A percentile compares a stretch with the other conserved stretches of the same genome.
phyloP scores from a whole-genome alignment of 2,329 filamentous ascomycete genomes.

The Exophiala sideris region DNA sequence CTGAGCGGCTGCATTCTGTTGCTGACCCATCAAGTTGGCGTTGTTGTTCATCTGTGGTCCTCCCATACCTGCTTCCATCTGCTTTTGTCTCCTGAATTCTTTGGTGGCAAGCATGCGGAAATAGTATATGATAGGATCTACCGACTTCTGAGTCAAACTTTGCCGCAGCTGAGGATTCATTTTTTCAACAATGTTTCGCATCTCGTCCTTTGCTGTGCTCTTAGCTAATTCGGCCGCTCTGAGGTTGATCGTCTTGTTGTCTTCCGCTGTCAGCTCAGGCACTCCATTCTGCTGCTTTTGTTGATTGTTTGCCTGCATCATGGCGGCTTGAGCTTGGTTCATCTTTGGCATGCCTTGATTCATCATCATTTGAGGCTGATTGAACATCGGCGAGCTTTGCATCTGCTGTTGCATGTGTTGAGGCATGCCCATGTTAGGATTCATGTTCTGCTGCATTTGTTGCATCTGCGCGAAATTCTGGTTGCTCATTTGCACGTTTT shows the following conservation, averaged over 20 bases:
- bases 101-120: slow-evolving; percentile 49
- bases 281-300: slow-evolving; percentile 27
- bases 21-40: slow-evolving; percentile 12
- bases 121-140: slow-evolving; percentile 51
- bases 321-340: slow-evolving; percentile 20
- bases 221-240: slow-evolving; percentile 48
- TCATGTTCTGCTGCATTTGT: slow-evolving; percentile 34
- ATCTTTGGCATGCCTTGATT: slow-evolving; percentile 27
- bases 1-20: slow-evolving; percentile 25
- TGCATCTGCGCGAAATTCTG: slow-evolving; percentile 39
- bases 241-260: slow-evolving; percentile 42
- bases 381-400: slow-evolving; percentile 49
- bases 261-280: slow-evolving; percentile 36
- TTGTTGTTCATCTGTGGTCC: slow-evolving; percentile 17
- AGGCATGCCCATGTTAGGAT: slow-evolving; percentile 38
- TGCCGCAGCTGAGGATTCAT: slow-evolving; percentile 49
- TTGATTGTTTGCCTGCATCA: slow-evolving; percentile 31
- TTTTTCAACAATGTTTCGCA: slow-evolving; percentile 49
- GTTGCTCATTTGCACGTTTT: slow-evolving; percentile 33
- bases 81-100: slow-evolving; percentile 36
- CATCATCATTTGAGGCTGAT: slow-evolving; percentile 32
- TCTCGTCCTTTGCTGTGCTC: slow-evolving; percentile 42
- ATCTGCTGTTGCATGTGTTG: slow-evolving; percentile 50
- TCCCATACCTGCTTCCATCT: slow-evolving; percentile 18
- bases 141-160: slow-evolving; percentile 41